Base-by-base conservation (phyloP, 345 rosid genomes). In the Aethionema arabicum region DNA sequence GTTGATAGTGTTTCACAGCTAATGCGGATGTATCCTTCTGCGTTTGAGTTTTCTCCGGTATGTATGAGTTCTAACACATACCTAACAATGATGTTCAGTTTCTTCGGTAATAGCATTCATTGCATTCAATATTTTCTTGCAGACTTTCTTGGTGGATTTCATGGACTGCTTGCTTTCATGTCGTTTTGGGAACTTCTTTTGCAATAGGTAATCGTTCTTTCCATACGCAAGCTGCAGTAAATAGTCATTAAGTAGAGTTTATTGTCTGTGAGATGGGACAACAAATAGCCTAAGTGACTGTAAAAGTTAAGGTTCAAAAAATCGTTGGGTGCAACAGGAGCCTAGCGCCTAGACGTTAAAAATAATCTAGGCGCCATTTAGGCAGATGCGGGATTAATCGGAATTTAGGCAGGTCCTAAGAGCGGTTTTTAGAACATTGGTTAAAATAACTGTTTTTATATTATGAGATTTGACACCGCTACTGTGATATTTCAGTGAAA, bases 11-110 rank as follows among this genome's bases (percentile, higher is more conserved):
- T 93, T 35, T 85, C 97, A 3, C 99, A 93, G 67, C 65, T 93
- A 41, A 56, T 83, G 75, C 86, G 99, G 70, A 90, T 93, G 85
- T 90, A 93, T 77, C 99, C 99, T n/a, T 84, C 79, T 72, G 96
- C 99, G 47, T 93, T 93, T 45, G 97, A 93, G 80, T 93, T 93
- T 78, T 87, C 96, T 60, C 76, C 87, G 72, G 99, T 93, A 93
- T 66, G 84, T 72, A 69, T 68, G 35, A 50, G 74, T 55, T 35
- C 51, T 7, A 39, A 62, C 4, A 53, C 32, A 48, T 63, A 61
- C 13, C 38, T 42, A 47, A 65, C 8, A 12, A 2, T 36, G 27
- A 55, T 45, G 55, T 45, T 72, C 46, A 39, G 11, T 46, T 47
- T 40, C 48, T 52, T 47, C 33, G 44, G 30, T 60, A 38, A 32